Evolutionary conservation across 371 early-diverging fungal species (phyloP).

Genomic region (Mucor irregularis): DNA sequence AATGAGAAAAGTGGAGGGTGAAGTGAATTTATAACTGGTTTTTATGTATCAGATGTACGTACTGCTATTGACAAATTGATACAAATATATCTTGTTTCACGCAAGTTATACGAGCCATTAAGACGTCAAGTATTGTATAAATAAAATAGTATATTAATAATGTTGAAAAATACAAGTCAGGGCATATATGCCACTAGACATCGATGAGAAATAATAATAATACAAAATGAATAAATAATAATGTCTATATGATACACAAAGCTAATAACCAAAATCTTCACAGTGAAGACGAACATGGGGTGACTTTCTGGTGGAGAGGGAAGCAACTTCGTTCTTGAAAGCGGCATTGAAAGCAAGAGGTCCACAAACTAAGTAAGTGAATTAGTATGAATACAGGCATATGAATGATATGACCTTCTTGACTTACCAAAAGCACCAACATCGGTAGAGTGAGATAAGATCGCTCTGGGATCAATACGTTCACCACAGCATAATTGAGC

Average conservation of each 20-base stretch:
- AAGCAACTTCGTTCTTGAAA: slow-evolving; percentile 35
- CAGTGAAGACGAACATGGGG: slow-evolving; percentile 27
- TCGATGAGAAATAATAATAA: not conserved
- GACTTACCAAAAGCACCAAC: slow-evolving; percentile 40
- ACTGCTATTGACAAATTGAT: too few species aligned
- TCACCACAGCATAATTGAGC: not conserved
- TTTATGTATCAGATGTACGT: too few species aligned
- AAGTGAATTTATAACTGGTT: too few species aligned
- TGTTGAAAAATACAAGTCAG: too few species aligned
- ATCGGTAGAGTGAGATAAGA: slow-evolving; percentile 7
- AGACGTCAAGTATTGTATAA: too few species aligned
- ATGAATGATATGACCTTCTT: not conserved
- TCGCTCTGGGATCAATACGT: slow-evolving; percentile 10
- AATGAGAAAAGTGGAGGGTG: too few species aligned
- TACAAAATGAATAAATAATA: not conserved
- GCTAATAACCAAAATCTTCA: slow-evolving; percentile 44
- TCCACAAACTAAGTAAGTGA: slow-evolving; percentile 38
- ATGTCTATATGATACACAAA: not conserved
- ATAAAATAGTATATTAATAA: too few species aligned
- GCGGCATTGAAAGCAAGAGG: slow-evolving; percentile 32
- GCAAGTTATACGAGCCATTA: too few species aligned
- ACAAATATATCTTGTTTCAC: too few species aligned
- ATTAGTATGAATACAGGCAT: not conserved
- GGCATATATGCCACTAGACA: not conserved
- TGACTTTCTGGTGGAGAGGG: slow-evolving; percentile 6